Base-by-base conservation (phyloP, 2,329 filamentous ascomycete genomes). In the Fusarium brevicatenulatum region DNA sequence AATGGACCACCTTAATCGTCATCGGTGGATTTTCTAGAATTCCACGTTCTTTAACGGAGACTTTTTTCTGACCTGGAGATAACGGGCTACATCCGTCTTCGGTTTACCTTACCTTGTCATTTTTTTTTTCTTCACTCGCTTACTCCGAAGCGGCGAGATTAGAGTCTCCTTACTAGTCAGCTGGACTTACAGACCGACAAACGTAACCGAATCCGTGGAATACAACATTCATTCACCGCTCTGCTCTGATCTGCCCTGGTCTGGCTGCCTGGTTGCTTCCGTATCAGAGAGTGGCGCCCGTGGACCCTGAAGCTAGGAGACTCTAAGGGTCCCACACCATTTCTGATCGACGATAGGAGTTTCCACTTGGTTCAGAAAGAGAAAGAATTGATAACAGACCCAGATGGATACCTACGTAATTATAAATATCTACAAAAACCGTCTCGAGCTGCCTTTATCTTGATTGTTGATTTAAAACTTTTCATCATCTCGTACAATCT, bases 301-400 rank as follows among this genome's bases (percentile, higher is more conserved):
- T 73, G 70, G 71, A 73, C 71, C 71, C 71, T 74, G 71, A 72
- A 68, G 67, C 64, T 72, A 72, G 46, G 50, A 64, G 58, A 47
- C 44, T n/a, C 47, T 59, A 52, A 69, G 54, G 53, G 54, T 67
- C 67, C 64, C 54, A 66, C 53, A 40, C 44, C 36, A 47, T 68
- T 63, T 68, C 50, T 53, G 56, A 68, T 63, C 49, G 53, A 49
- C 52, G 49, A 70, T 32, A 54, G 57, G 55, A 47, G 71, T 74
- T 72, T 62, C 71, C 71, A 74, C 71, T 62, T 68, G 40, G 30
- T 40, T 46, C 43, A 47, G 58, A 74, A 54, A 40, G 50, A 40
- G 50, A 40, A 54, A 68, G 56, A 71, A 65, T 69, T 71, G 40
- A 64, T 40, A 50, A 42, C 49, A 50, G 54, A 56, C 40, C 46